These are phyloP conservation scores for Fusarium bulbicola DNA, from an alignment of 2,329 filamentous ascomycete species.

Conservation along the genomic window DNA sequence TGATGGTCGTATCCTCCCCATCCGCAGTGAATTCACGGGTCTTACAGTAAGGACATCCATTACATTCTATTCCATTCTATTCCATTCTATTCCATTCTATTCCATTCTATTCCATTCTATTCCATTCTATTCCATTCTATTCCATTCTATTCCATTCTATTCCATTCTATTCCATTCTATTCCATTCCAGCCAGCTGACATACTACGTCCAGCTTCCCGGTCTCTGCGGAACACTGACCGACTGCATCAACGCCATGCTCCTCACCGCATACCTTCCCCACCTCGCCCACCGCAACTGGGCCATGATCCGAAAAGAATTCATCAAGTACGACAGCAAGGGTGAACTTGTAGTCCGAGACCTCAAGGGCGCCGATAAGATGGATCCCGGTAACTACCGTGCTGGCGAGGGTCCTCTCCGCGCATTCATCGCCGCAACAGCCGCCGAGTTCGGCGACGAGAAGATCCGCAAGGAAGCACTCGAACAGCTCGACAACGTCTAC, in stretches of 20 bases:
- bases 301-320: not conserved
- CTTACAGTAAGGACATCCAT: not conserved
- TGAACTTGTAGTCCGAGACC: not conserved
- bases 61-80: no score
- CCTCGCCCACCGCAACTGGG: not conserved
- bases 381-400: not conserved
- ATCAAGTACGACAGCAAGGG: not conserved
- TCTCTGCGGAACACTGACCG: not conserved
- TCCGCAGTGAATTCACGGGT: not conserved
- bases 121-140: rapidly evolving
- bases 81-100: rapidly evolving
- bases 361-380: not conserved
- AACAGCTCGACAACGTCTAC: not conserved
- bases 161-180: rapidly evolving
- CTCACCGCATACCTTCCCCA: not conserved
- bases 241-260: not conserved
- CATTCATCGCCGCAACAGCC: not conserved
- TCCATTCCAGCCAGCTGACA: rapidly evolving
- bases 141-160: rapidly evolving
- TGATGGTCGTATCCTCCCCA: not conserved
- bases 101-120: rapidly evolving
- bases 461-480: not conserved
- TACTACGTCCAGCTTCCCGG: not conserved
- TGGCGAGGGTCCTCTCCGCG: not conserved
- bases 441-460: not conserved